Percentiles rank a stretch among this genome's conserved stretches.
Evolutionary conservation across 768 basidiomycete species (phyloP).

Genomic region (Rhodotorula sphaerocarpa): DNA sequence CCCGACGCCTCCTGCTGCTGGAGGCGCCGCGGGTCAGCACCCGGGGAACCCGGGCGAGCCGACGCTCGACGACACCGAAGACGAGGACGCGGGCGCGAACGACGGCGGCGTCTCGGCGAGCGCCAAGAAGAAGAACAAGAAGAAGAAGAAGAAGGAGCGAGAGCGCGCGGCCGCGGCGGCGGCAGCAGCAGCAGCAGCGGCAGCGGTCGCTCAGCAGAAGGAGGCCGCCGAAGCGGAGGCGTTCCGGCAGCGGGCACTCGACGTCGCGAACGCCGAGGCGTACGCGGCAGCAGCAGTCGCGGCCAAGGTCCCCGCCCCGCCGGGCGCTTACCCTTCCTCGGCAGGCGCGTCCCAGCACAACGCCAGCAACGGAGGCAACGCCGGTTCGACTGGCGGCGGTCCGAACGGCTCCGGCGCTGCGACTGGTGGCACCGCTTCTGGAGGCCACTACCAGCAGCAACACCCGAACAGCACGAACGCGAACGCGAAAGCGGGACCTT

Average conservation of each 20-base stretch:
- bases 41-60: neutral
- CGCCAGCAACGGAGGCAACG: conserved; percentile 29
- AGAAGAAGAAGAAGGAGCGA: conserved; percentile 46
- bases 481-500: conserved; percentile 35
- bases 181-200: conserved; percentile 11
- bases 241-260: neutral
- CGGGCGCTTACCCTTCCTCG: too few species aligned
- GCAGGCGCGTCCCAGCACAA: neutral
- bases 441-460: conserved; percentile 27
- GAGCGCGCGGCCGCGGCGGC: conserved; percentile 16
- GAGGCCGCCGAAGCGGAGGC: neutral
- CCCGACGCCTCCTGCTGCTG: conserved; percentile 8
- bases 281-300: conserved; percentile 4
- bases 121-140: conserved; percentile 52
- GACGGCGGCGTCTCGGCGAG: conserved; percentile 6
- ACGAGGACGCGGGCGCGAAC: conserved; percentile 19
- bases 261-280: neutral
- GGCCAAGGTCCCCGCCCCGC: conserved; percentile 16
- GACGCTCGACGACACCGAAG: conserved; percentile 24
- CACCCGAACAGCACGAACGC: conserved; percentile 34
- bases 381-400: too few species aligned
- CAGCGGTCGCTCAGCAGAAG: conserved; percentile 13
- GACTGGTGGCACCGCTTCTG: too few species aligned
- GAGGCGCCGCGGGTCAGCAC: neutral
- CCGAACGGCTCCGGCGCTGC: too few species aligned